Evolutionary conservation across 1,284 basidiomycete species (phyloP), one percentile per base, ranked within the genome.

Genomic region (Puccinia coronata): DNA sequence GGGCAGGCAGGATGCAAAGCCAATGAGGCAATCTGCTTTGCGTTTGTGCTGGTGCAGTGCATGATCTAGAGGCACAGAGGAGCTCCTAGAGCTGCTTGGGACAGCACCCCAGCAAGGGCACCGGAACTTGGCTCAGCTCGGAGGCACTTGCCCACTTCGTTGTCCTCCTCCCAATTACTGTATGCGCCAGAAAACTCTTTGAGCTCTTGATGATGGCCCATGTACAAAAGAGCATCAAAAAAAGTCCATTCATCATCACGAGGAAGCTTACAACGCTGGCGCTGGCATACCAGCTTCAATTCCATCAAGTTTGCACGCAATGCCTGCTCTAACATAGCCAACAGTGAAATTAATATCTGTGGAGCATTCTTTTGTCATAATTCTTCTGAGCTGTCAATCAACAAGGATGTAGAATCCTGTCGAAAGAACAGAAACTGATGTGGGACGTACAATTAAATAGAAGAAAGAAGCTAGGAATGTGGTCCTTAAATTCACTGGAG

Each of bases 321-420:
- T 1, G 96, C 88, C 59, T 89, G 88, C 65, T 91, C 88, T 0
- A 96, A 91, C 84, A 93, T 91, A 75, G 91, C 90, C 53, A 96
- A 88, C 53, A 92, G 90, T 12, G 89, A 88, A 83, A 92, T 90
- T 31, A 98, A 91, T 57, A 90, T 89, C 20, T 89, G 88, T 0
- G 91, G 89, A 0, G 95, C 95, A 81, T 94, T 91, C 77, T 93
- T 91, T 0, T 90, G 86, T 61, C 92, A 90, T 0, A 98, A 91
- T 86, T 97, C 93, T 85, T 94, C 92, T 0, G 93, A 92, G 86
- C 95, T 95, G 82, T 90, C 90, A 59, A 98, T 86, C 23, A 98
- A 87, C 82, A 93, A 93, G 0, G 94, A 93, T 0, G 97, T n/a
- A n/a, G n/a, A n/a, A n/a, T n/a, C n/a, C n/a, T n/a, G 25, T 1